Evolutionary conservation across 306 rosid species (phyloP), one percentile per base, ranked within the genome.

Genomic region (Prunus persica): DNA sequence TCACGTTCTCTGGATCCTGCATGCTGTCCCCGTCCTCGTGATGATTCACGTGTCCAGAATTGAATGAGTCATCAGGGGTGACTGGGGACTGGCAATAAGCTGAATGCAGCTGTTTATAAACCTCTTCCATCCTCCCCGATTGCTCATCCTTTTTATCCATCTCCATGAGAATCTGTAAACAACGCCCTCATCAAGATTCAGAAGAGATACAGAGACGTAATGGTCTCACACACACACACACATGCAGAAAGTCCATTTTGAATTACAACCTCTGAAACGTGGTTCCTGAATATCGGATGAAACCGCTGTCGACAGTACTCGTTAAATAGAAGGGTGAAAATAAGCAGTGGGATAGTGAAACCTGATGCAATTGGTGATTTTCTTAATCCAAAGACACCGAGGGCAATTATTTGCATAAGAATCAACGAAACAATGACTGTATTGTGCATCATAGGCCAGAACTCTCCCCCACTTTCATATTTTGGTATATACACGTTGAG

Each of bases 301-400:
- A 95, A 95, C 70, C 97, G 87, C 86, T 89, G 89, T 82, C 92
- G 83, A 76, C 97, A 90, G 64, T 89, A 95, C 84, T 82, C 92
- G 58, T 95, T 74, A 82, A 95, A 95, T 63, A 95, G 87, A 78
- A 89, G 11, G 20, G 99, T 95, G 69, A 85, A 69, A 45, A 91
- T 82, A 71, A 92, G 73, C 71, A 95, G 78, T 11, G 93, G 99
- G 84, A 92, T 74, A 55, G 91, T 95, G 80, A 95, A 92, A 61
- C 96, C 98, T 11, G 93, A 65, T 67, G 99, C 86, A 32, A 89
- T 77, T 41, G 97, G 69, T 78, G 98, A 88, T 11, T 46, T 79
- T 83, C 86, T 95, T 51, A 92, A 45, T 71, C 97, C 92, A 60
- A 95, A 95, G 67, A 92, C 97, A 71, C 97, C 97, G 7, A 95